Evolutionary conservation across 371 early-diverging fungal genomes (phyloP).

Genomic region (Smittium culicis): DNA sequence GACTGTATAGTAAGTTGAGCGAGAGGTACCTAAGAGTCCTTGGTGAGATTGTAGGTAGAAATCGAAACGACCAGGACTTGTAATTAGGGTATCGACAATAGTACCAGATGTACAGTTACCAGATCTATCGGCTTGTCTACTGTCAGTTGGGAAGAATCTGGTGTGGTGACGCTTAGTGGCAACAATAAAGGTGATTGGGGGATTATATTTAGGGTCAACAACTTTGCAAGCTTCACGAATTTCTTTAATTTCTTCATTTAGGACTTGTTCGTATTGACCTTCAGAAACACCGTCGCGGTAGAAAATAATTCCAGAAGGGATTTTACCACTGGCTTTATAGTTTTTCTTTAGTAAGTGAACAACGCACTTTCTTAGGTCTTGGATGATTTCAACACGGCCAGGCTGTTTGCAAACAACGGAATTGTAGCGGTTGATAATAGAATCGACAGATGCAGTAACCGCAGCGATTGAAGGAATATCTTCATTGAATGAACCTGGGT

Average conservation of each 20-base stretch:
- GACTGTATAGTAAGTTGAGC: conserved; percentile 81
- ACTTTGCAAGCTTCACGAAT: conserved; percentile 57
- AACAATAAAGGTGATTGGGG: conserved; percentile 77
- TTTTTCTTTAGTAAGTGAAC: conserved; percentile 63
- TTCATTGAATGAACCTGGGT: conserved; percentile 61
- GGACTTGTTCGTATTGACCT: conserved; percentile 69
- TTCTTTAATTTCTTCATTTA: conserved; percentile 60
- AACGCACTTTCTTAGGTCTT: conserved; percentile 58
- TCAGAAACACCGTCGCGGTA: conserved; percentile 92
- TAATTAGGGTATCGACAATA: conserved; percentile 71
- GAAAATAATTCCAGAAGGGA: conserved; percentile 80
- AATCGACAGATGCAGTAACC: conserved; percentile 76
- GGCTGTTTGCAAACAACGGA: conserved; percentile 70
- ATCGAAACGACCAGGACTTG: conserved; percentile 73
- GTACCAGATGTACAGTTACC: conserved; percentile 84
- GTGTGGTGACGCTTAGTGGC: conserved; percentile 95
- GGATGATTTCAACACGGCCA: conserved; percentile 75
- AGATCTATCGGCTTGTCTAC: conserved; percentile 35
- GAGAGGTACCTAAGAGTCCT: conserved; percentile 81
- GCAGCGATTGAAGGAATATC: conserved; percentile 75
- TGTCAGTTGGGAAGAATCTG: conserved; percentile 54
- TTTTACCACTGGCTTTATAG: conserved; percentile 51
- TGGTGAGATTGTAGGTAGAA: conserved; percentile 89
- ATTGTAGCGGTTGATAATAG: conserved; percentile 69
- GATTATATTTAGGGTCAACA: conserved; percentile 54